Base-by-base conservation (phyloP, 78 protist genomes). In the Isochrysis galbana region DNA sequence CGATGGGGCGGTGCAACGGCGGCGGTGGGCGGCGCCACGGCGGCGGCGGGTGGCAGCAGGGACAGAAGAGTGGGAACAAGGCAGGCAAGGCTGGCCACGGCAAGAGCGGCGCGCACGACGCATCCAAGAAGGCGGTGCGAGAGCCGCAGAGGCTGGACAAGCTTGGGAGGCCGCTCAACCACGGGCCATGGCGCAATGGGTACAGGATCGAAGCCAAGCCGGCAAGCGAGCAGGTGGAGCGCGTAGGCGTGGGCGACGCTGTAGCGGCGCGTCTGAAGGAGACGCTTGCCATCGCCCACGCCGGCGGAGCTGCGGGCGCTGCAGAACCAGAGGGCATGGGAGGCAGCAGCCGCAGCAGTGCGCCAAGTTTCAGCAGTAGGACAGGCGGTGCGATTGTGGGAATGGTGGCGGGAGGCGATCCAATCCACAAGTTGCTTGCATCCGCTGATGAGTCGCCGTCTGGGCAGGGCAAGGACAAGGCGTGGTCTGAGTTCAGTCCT, bases 31-130 rank as follows among this genome's bases (percentile, higher is more conserved):
- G 41, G 39, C 82, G 82, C 5, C 82, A 77, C 84, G 84, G 84
- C 26, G 84, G 84, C 84, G 84, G 84, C 44, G 84, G 84, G 48
- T 77, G 44, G 47, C 84, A 77, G 23, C 48, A 77, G 84, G 84
- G 84, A 29, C 84, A 77, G 21, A 77, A 77, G 17, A 77, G 2
- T 2, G 84, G 84, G n/a, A 26, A 1, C 2, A 77, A 77, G 84
- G 11, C 19, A 1, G 84, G 84, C 44, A 77, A 77, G 84, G 22
- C 84, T 26, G 84, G 84, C 47, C 84, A 77, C 26, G 84, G 84
- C 10, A 1, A 5, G 4, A 0, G 34, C 32, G 46, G 84, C 14
- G 46, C n/a, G 1, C 84, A 77, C 46, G 84, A 77, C 22, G 84
- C 47, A 32, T 1, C 19, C 32, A 39, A 26, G 10, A 21, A 10